phyloP scores from a whole-genome alignment of 768 basidiomycete species.

The Hortiboletus campestris region DNA sequence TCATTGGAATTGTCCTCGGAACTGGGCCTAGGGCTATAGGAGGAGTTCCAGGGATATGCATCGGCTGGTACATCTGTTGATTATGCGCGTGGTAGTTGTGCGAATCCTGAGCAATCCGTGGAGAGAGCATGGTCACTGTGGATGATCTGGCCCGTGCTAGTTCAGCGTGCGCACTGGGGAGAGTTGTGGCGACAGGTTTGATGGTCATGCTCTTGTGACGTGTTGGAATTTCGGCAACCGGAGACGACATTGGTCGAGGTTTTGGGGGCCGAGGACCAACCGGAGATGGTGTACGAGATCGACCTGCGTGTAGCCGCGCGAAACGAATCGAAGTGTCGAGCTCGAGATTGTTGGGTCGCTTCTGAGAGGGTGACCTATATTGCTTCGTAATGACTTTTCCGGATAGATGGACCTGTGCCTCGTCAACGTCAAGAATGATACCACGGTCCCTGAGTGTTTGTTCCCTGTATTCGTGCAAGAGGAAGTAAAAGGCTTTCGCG shows the following conservation, averaged over 20 bases:
- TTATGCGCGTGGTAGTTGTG: slow-evolving; percentile 33
- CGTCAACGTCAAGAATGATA: slow-evolving; percentile 39
- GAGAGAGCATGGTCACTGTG: slow-evolving; percentile 26
- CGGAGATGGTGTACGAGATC: slow-evolving; percentile 48
- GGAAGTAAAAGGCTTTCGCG: slow-evolving; percentile 87
- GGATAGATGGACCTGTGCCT: slow-evolving; percentile 9
- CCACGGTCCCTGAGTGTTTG: slow-evolving; percentile 55
- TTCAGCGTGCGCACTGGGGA: slow-evolving; percentile 21
- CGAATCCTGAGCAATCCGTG: slow-evolving; percentile 26
- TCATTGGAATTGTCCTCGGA: slow-evolving; percentile 4
- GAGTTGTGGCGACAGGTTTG: slow-evolving; percentile 20
- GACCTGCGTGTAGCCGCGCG: slow-evolving; percentile 22
- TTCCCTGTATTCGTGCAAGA: slow-evolving; percentile 75
- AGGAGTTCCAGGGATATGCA: slow-evolving; percentile 26
- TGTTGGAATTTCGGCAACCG: slow-evolving; percentile 24
- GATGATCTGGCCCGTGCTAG: slow-evolving; percentile 28
- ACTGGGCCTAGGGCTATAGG: slow-evolving; percentile 3
- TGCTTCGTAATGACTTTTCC: slow-evolving; percentile 39
- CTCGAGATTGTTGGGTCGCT: slow-evolving; percentile 23
- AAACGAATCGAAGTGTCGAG: slow-evolving; percentile 8
- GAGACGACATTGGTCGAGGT: slow-evolving; percentile 31
- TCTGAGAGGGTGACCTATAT: slow-evolving; percentile 41
- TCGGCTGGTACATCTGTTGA: slow-evolving; percentile 32
- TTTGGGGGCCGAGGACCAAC: slow-evolving; percentile 46
- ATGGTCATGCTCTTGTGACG: slow-evolving; percentile 33